Evolutionary conservation across 208 protist species (phyloP).

Genomic region (Acanthamoeba divionensis): DNA sequence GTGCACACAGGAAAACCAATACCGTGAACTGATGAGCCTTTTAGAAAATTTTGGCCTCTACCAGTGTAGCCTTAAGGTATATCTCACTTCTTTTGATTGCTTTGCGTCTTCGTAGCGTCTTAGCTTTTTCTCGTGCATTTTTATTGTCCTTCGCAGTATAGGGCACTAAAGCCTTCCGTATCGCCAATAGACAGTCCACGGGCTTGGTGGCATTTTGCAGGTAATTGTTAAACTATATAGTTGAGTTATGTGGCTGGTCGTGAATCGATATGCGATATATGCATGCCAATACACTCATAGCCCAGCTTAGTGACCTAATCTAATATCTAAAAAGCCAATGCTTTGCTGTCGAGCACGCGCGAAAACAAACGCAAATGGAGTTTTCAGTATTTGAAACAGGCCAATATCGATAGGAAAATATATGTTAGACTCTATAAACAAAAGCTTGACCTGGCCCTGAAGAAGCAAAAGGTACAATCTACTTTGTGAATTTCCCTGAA

Average conservation of each 20-base stretch:
- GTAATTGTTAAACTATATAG: neutral
- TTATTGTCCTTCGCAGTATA: neutral
- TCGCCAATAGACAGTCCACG: neutral
- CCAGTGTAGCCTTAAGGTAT: neutral
- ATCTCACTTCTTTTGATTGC: neutral
- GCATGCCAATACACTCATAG: neutral
- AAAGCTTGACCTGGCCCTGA: neutral
- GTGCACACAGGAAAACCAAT: conserved; percentile 6
- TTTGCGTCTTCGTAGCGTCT: neutral
- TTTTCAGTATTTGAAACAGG: neutral
- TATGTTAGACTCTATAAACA: conserved; percentile 43
- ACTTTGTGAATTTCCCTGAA: neutral
- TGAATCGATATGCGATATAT: neutral
- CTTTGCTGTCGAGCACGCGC: neutral
- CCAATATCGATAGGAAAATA: neutral
- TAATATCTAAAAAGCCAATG: neutral
- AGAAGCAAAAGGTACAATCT: conserved; percentile 14
- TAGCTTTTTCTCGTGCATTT: too few relatives aligned
- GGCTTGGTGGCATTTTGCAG: conserved; percentile 36
- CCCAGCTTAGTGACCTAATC: neutral
- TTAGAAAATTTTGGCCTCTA: conserved; percentile 36
- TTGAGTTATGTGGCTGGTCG: neutral
- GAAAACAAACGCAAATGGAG: neutral
- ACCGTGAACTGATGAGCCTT: neutral
- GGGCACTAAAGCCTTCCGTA: neutral